Evolutionary conservation across 225 moss, liverwort and hornwort genomes (phyloP).

Genomic region (Antitrichia curtipendula): DNA sequence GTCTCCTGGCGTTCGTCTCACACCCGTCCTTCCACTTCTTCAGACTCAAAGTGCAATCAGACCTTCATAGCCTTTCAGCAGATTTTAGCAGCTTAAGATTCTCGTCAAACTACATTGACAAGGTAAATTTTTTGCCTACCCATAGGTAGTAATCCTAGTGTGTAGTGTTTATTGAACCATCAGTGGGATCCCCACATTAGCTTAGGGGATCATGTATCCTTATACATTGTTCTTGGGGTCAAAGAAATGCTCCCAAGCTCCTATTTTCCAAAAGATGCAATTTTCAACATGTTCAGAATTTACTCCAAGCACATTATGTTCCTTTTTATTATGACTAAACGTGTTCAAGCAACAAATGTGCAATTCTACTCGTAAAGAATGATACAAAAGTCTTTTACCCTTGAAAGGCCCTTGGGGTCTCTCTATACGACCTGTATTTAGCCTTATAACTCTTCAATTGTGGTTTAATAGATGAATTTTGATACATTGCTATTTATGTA

Average conservation of each 20-base stretch:
- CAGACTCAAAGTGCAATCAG: constrained; percentile 28
- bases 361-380: background rate
- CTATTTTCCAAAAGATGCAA: background rate
- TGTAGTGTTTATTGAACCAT: background rate
- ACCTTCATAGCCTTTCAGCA: constrained; percentile 2
- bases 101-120: background rate
- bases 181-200: background rate
- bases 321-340: background rate
- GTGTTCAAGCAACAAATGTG: background rate
- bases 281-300: background rate
- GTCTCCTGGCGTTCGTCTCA: constrained; percentile 9
- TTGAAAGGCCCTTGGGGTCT: too few relatives aligned
- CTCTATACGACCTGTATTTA: too few relatives aligned
- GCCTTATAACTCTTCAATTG: too few relatives aligned
- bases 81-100: background rate
- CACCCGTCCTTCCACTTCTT: constrained; percentile 38
- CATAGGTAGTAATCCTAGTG: background rate
- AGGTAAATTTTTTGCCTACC: background rate
- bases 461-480: too few relatives aligned
- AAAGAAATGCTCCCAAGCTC: background rate
- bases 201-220: background rate
- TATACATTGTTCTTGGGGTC: background rate
- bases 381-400: background rate
- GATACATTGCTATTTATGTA: too few relatives aligned
- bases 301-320: background rate